Conservation (phyloP, 2,329 filamentous ascomycete species). For the Bretziella fagacearum region DNA sequence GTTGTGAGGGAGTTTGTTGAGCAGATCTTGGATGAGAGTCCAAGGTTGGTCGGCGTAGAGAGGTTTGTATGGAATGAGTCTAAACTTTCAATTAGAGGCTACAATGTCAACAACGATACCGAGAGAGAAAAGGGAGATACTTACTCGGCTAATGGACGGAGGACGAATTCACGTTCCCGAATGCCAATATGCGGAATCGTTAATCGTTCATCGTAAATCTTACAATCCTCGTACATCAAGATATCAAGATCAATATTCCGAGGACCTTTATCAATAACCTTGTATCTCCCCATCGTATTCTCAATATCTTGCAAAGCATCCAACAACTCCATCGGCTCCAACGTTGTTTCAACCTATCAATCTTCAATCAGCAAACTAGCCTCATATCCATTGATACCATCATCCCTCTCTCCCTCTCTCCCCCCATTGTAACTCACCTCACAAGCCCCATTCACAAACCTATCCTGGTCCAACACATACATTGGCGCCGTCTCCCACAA, state of each 20-base stretch:
- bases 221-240: conserved; percentile 56
- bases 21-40: conserved; percentile 43
- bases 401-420: not conserved
- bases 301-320: conserved; percentile 76
- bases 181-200: conserved; percentile 72
- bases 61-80: conserved; percentile 38
- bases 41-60: conserved; percentile 38
- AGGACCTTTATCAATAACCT: conserved; percentile 82
- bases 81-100: conserved; percentile 17
- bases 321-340: conserved; percentile 59
- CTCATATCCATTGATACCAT: not conserved
- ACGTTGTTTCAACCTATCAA: conserved; percentile 56
- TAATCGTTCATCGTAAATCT: conserved; percentile 53
- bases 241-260: conserved; percentile 92
- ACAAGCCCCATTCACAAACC: conserved; percentile 83
- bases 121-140: too few species aligned
- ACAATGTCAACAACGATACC: too few species aligned
- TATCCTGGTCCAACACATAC: conserved; percentile 81
- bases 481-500: conserved; percentile 93
- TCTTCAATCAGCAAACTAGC: not conserved
- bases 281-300: conserved; percentile 57
- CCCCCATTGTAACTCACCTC: conserved; percentile 43
- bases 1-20: conserved; percentile 38
- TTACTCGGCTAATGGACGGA: conserved; percentile 69
- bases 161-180: conserved; percentile 80